These are phyloP conservation scores for Cotoneaster glaucophyllus DNA, from an alignment of 306 rosid genomes.

Conservation along the genomic window DNA sequence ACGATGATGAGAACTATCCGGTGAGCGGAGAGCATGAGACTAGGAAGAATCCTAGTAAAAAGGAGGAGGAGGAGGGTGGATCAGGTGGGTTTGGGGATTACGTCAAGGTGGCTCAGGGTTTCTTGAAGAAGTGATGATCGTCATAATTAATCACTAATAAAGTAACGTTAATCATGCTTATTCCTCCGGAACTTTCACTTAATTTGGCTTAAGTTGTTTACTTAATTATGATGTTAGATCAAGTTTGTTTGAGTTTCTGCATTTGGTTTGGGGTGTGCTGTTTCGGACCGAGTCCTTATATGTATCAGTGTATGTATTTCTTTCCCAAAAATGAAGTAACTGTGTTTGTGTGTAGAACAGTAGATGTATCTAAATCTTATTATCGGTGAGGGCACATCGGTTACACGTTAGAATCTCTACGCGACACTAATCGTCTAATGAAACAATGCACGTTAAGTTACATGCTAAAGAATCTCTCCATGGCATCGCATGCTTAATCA, in stretches of 20 bases:
- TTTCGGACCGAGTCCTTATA: background rate
- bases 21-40: background rate
- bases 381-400: too few species aligned
- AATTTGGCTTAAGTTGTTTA: background rate
- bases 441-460: too few species aligned
- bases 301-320: background rate
- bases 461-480: too few species aligned
- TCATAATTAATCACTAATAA: background rate
- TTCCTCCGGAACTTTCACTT: background rate
- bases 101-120: slow-evolving; percentile 25
- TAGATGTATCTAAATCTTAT: too few species aligned
- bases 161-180: background rate
- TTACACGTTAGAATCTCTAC: too few species aligned
- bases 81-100: slow-evolving; percentile 24
- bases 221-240: background rate
- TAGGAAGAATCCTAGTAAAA: background rate
- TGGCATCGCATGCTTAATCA: too few species aligned
- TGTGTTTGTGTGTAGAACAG: background rate
- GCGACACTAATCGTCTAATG: too few species aligned
- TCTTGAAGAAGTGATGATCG: slow-evolving; percentile 8
- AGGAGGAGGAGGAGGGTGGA: background rate
- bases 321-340: background rate
- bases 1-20: background rate
- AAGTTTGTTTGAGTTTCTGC: background rate
- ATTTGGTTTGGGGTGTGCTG: background rate